Base-by-base conservation (phyloP, 1,284 basidiomycete species). In the Cutaneotrichosporon spelunceum region DNA sequence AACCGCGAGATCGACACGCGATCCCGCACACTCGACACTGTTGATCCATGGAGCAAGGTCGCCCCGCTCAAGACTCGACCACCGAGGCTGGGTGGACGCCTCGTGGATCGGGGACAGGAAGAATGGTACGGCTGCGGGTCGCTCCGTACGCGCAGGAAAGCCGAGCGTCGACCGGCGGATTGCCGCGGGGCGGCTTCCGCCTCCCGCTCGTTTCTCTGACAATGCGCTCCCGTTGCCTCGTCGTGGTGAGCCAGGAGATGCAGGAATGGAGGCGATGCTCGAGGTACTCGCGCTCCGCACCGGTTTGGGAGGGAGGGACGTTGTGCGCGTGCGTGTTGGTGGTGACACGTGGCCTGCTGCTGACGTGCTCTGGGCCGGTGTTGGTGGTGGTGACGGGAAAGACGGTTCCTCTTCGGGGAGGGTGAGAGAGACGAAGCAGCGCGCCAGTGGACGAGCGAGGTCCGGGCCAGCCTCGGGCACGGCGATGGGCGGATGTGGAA, bases 41-140 rank as follows among this genome's bases (percentile, higher is more conserved):
- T 59, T 69, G 36, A 78, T 54, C 79, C 78, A 80, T 3, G 68
- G 52, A 1, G 75, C 79, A 57, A 78, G 75, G 59, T 80, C 79
- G 10, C 71, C 69, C 0, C 65, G 39, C 33, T 72, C 66, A 13
- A 80, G 64, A 7, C 66, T 61, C 1, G 68, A 50, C 60, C 76
- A 80, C 8, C 73, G 66, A 2, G 79, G 79, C 54, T 78, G 63
- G 0, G 74, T 75, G 1, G 76, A 76, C 1, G 75, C 74, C 2
- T 53, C 57, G 61, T 79, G 78, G 2, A 78, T 71, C 0, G 73
- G 67, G 0, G 78, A 79, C 55, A 80, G 69, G 67, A 72, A 79
- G 68, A 80, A 80, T 10, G 79, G 78, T 16, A 73, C 59, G 19
- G 39, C 23, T 8, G 47, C 29, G 0, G 62, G 45, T 2, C 36